Percentiles rank a stretch among this genome's conserved stretches.
phyloP scores from a whole-genome alignment of 2,329 filamentous ascomycete genomes.

The Phialocephala sp. region DNA sequence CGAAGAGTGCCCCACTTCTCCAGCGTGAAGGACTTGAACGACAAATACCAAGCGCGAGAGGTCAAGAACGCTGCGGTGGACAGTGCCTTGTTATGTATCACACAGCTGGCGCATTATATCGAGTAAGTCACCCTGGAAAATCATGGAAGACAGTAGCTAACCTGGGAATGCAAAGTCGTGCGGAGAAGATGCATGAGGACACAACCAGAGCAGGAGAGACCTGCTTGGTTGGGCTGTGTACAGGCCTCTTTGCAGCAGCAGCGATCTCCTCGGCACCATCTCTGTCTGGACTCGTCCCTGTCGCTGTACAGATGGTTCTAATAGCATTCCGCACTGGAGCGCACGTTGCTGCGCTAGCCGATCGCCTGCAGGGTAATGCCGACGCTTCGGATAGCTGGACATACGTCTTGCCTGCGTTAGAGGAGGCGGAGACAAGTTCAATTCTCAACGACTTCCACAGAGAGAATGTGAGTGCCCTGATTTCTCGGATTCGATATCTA shows the following conservation, averaged over 20 bases:
- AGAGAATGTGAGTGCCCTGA: conserved; percentile 50
- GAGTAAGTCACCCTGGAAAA: conserved; percentile 56
- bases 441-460: conserved; percentile 63
- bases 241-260: conserved; percentile 71
- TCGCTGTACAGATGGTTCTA: conserved; percentile 67
- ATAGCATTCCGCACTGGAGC: conserved; percentile 62
- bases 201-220: conserved; percentile 55
- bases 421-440: conserved; percentile 55
- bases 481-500: conserved; percentile 14
- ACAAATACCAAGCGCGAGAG: conserved; percentile 63
- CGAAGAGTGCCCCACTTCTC: conserved; percentile 65
- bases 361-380: conserved; percentile 36
- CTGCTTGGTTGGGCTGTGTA: conserved; percentile 69
- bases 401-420: conserved; percentile 64
- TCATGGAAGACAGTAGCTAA: not conserved
- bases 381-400: conserved; percentile 68
- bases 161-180: conserved; percentile 46
- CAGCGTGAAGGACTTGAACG: conserved; percentile 67
- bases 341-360: conserved; percentile 29
- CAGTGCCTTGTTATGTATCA: conserved; percentile 66
- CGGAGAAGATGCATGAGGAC: conserved; percentile 61
- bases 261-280: conserved; percentile 69
- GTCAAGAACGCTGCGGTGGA: conserved; percentile 67
- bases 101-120: conserved; percentile 72
- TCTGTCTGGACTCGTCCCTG: conserved; percentile 63